These are phyloP conservation scores for Fusarium caatingaense DNA, from an alignment of 2,329 filamentous ascomycete genomes.

Conservation along the genomic window DNA sequence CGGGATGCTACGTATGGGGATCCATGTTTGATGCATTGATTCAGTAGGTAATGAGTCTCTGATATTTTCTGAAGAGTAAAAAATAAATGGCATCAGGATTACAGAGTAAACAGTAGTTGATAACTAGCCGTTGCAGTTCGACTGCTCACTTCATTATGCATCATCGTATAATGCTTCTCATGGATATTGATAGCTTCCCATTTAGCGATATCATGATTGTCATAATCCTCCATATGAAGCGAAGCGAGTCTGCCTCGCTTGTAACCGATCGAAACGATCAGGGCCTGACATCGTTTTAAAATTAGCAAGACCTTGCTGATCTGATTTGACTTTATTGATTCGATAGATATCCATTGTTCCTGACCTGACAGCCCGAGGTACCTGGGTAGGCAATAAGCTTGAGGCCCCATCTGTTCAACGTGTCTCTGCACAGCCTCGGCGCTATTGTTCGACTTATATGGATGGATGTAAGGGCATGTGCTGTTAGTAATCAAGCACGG, in stretches of 20 bases:
- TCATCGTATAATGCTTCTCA: background rate
- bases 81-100: background rate
- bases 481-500: background rate
- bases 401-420: conserved; percentile 38
- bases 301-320: conserved; percentile 32
- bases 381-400: conserved; percentile 7
- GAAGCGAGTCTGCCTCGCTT: conserved; percentile 20
- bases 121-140: background rate
- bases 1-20: background rate
- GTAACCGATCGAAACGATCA: conserved; percentile 17
- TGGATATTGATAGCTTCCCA: background rate
- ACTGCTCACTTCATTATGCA: background rate
- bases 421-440: conserved; percentile 44
- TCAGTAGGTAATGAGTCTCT: background rate
- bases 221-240: background rate
- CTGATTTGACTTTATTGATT: background rate
- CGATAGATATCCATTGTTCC: background rate
- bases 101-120: background rate
- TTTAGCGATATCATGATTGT: conserved; percentile 30
- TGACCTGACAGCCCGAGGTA: background rate
- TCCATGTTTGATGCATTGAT: conserved; percentile 2
- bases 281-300: conserved; percentile 29
- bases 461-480: background rate
- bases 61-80: background rate
- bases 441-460: conserved; percentile 12